Conservation (phyloP, 78 protist species). For the Cavenderia fasciculata region DNA sequence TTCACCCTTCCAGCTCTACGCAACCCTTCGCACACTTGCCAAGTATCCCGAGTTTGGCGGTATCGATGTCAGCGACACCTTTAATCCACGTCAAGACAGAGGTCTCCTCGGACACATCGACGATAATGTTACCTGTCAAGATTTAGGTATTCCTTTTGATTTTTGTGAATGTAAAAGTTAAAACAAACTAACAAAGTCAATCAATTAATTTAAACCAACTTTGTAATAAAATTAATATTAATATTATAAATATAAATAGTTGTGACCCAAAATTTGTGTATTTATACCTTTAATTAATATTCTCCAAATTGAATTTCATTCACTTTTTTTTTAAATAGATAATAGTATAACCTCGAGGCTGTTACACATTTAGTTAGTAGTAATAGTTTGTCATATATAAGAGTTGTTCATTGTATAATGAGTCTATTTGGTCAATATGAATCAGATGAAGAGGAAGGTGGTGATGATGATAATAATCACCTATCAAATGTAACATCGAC, state of each 20-base stretch:
- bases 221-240: too few relatives aligned
- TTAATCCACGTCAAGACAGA: background rate
- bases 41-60: slow-evolving; percentile 71
- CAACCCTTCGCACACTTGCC: slow-evolving; percentile 24
- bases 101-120: slow-evolving; percentile 19
- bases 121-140: slow-evolving; percentile 15
- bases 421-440: background rate
- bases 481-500: background rate
- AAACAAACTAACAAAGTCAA: too few relatives aligned
- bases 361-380: too few relatives aligned
- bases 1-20: slow-evolving; percentile 38
- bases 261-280: too few relatives aligned
- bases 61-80: slow-evolving; percentile 20
- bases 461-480: background rate
- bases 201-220: too few relatives aligned
- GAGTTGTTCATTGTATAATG: too few relatives aligned
- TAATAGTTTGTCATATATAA: too few relatives aligned
- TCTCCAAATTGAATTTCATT: too few relatives aligned
- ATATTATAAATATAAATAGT: too few relatives aligned
- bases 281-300: too few relatives aligned
- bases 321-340: too few relatives aligned
- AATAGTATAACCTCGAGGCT: too few relatives aligned
- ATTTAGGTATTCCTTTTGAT: slow-evolving; percentile 48
- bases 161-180: slow-evolving; percentile 64
- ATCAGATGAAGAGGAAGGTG: slow-evolving; percentile 22